Base-by-base conservation (phyloP, 345 rosid species). In the Arabidopsis suecica region DNA sequence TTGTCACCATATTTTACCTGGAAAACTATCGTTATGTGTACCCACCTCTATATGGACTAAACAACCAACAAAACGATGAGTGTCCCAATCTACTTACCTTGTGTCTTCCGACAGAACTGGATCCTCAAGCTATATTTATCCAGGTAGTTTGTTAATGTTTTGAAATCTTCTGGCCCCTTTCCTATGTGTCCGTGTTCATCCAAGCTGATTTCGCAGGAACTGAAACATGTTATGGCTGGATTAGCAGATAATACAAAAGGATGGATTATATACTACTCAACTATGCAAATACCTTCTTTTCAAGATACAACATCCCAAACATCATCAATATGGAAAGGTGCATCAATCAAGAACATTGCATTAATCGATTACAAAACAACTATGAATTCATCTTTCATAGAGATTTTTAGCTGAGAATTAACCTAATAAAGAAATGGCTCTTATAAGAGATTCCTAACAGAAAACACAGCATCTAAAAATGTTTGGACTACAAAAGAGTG, bases 71-170 rank as follows among this genome's bases (percentile, higher is more conserved):
- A 65, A 44, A 25, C n/a, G 18, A 44, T 33, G 37, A 34, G 10
- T n/a, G 50, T 2, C 36, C 32, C 48, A 44, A 44, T 73, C 65
- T 20, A 44, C 55, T 16, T 44, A 71, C 74, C 14, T 42, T 45
- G 5, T 6, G 64, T 25, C 42, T 57, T 47, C 7, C 0, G 57
- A 47, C 34, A 20, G 57, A 45, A 32, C 14, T 6, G 11, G 16
- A 56, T 16, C 54, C 7, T n/a, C 49, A 36, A 23, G 36, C n/a
- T 67, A 48, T 18, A 66, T 51, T 41, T 28, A 28, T 68, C 25
- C 38, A 54, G 23, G 12, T 41, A 28, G 44, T 30, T 45, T 44
- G 41, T 28, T 56, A 12, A 28, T 54, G 45, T 32, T 57, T 18
- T 33, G 45, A 33, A 7, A 32, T 44, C 65, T 22, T 9, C 34